Evolutionary conservation across 176 grass and related monocot species (phyloP), one percentile per base, ranked within the genome.

Genomic region (Saccharum officinarum): DNA sequence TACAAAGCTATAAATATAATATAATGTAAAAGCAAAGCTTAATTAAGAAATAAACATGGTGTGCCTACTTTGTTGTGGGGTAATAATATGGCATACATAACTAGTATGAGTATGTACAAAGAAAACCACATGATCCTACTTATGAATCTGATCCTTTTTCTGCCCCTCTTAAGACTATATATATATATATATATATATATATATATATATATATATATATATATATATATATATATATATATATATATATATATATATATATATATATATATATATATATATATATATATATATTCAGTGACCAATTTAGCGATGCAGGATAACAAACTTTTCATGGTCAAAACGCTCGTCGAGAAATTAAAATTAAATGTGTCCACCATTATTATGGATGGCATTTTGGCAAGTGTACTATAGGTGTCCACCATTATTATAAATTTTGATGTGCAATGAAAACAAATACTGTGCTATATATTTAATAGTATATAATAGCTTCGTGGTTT

Each of bases 391-490:
- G 39, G 22, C 4, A 23, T 60, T 23, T 60, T 60, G 57, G 57
- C 20, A 14, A 42, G 4, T 70, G 38, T 71, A 38, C 68, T 12
- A n/a, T 12, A 70, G 22, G 7, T 38, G 57, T 0, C 3, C 7
- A 11, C 57, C 57, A 23, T 60, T 57, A 22, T 3, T 41, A 23
- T 23, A 71, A 41, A 13, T 38, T 52, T 68, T 42, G 7, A n/a
- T 52, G 36, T 67, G 18, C 20, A 64, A 66, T 81, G 40, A 28
- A 81, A 28, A 78, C 30, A 82, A 67, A 31, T 83, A 59, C 25
- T 57, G 22, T 66, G 77, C 13, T 57, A 65, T 45, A 82, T n/a
- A n/a, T n/a, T n/a, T 61, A 22, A 52, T 7, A 54, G 6, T 55
- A 60, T n/a, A 23, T 10, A 73, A 74, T 78, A 45, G 45, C 83